A percentile compares a stretch with the other conserved stretches of the same genome.
Evolutionary conservation across 495 filamentous ascomycete species (phyloP).

Genomic region (Talaromyces nanjingensis): DNA sequence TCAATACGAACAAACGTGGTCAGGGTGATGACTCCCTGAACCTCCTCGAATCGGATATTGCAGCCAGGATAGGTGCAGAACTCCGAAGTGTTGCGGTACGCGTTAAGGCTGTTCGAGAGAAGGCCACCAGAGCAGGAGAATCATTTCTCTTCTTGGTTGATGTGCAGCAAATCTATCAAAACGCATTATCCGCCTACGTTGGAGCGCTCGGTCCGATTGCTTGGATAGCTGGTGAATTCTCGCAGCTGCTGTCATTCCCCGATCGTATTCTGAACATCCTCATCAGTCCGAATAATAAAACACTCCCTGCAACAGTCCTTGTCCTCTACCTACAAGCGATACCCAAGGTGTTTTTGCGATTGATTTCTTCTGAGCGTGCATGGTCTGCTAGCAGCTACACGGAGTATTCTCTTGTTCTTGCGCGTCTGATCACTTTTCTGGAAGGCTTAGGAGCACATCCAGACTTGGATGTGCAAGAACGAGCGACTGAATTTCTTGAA

Average conservation of each 20-base stretch:
- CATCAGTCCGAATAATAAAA: conserved; percentile 54
- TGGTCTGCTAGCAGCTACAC: conserved; percentile 65
- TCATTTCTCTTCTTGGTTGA: conserved; percentile 52
- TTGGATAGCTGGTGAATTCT: conserved; percentile 87
- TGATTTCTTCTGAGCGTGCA: conserved; percentile 44
- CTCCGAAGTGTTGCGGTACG: conserved; percentile 87
- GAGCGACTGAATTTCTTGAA: conserved; percentile 86
- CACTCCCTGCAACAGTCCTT: conserved; percentile 56
- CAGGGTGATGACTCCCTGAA: conserved; percentile 14
- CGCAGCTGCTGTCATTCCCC: conserved; percentile 56
- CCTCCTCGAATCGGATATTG: conserved; percentile 31
- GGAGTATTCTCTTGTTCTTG: conserved; percentile 65
- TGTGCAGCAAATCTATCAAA: conserved; percentile 38
- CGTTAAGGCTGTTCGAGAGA: conserved; percentile 68
- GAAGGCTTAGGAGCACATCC: conserved; percentile 74
- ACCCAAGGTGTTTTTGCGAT: conserved; percentile 71
- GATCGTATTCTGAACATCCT: conserved; percentile 63
- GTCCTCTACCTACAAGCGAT: conserved; percentile 78
- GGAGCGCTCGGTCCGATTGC: conserved; percentile 64
- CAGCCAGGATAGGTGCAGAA: conserved; percentile 71
- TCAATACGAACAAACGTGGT: conserved; percentile 14
- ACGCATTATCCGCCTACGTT: conserved; percentile 37
- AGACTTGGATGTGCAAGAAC: conserved; percentile 90
- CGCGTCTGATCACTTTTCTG: conserved; percentile 70
- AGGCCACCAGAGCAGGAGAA: conserved; percentile 79